Evolutionary conservation across 1,284 basidiomycete genomes (phyloP).

Genomic region (Ganoderma boninense): DNA sequence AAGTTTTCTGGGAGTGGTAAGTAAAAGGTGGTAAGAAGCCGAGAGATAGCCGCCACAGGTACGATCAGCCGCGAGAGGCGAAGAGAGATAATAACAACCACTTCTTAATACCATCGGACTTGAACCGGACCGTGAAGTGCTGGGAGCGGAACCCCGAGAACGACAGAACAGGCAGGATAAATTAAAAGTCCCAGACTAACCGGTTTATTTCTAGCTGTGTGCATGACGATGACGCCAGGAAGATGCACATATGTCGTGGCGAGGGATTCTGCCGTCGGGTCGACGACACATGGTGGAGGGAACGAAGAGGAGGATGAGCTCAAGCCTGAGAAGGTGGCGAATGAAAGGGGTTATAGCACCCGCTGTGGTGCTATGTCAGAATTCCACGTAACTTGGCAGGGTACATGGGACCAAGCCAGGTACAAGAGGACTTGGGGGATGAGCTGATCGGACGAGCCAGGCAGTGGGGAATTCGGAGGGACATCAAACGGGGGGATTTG

Average conservation of each 20-base stretch:
- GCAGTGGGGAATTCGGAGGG: not conserved
- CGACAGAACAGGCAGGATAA: not conserved
- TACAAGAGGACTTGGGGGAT: not conserved
- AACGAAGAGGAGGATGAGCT: not conserved
- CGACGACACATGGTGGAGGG: not conserved
- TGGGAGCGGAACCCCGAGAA: not conserved
- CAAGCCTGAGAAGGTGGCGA: not conserved
- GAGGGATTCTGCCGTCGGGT: not conserved
- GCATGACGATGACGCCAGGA: not conserved
- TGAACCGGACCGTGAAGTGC: not conserved
- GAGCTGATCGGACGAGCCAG: not conserved
- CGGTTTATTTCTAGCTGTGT: not conserved
- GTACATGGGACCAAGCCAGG: conserved; percentile 3
- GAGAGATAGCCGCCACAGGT: not conserved
- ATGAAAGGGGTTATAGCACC: not conserved
- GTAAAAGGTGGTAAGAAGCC: not conserved
- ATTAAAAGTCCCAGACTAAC: not conserved
- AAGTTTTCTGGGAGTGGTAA: no score
- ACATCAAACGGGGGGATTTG: not conserved
- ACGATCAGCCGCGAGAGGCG: not conserved
- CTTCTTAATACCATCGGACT: not conserved
- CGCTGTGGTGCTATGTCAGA: not conserved
- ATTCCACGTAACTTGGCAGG: not conserved
- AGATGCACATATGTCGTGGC: not conserved
- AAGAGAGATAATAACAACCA: not conserved